Evolutionary conservation across 192 early-diverging fungal species (phyloP).

Genomic region (Chytriomyces confervae): DNA sequence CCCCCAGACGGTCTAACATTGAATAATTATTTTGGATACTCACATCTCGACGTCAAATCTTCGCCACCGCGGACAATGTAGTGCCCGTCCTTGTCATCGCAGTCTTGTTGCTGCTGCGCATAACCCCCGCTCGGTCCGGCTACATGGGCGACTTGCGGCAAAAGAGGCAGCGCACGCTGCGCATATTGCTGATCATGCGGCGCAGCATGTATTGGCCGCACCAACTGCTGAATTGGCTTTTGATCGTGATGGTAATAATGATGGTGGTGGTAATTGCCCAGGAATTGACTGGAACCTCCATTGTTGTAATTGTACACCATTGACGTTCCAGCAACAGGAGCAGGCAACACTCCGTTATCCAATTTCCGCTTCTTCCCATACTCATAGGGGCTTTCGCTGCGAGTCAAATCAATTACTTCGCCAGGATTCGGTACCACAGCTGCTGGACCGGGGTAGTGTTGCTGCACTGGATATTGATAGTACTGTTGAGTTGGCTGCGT

Average conservation of each 20-base stretch:
- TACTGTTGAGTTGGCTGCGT: background rate
- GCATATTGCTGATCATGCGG: background rate
- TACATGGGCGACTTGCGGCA: background rate
- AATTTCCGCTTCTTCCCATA: background rate
- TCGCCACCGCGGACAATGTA: slow-evolving; percentile 79
- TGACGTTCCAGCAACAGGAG: background rate
- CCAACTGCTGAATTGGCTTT: background rate
- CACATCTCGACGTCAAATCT: slow-evolving; percentile 81
- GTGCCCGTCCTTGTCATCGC: slow-evolving; percentile 93
- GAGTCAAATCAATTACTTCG: slow-evolving; percentile 28
- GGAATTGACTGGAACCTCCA: background rate
- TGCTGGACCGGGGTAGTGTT: background rate
- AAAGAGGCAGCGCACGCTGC: background rate
- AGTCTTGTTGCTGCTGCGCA: slow-evolving; percentile 32
- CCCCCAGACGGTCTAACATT: background rate
- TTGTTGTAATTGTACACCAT: background rate
- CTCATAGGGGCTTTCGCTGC: background rate
- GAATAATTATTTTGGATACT: slow-evolving; percentile 10
- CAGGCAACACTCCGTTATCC: background rate
- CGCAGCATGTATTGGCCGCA: background rate
- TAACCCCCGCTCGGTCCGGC: background rate
- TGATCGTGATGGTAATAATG: background rate
- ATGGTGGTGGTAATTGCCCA: background rate
- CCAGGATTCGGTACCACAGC: background rate
- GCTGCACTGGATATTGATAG: background rate